Conservation (phyloP, 1,139 yeast genomes). For the Kurtzmaniella quercitrusa region DNA sequence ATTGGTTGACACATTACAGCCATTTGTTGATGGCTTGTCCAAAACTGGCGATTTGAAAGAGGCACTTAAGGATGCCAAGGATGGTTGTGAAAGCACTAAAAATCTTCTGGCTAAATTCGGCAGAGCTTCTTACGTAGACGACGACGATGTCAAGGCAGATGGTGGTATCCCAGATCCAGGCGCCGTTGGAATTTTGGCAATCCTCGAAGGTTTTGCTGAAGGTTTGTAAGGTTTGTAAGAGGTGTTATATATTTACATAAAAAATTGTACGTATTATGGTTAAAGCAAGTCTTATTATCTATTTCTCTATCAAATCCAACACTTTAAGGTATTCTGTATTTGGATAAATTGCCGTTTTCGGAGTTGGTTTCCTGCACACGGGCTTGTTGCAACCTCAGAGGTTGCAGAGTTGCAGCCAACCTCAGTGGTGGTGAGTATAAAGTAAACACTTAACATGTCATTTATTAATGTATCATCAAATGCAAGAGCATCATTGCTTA, state of each 20-base stretch:
- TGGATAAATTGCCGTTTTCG: no score
- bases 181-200: constrained; percentile 74
- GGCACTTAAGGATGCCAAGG: constrained; percentile 66
- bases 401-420: constrained; percentile 5
- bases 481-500: constrained; percentile 5
- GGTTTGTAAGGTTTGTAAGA: constrained; percentile 4
- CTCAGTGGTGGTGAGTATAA: constrained; percentile 4
- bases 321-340: no score
- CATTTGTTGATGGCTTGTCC: constrained; percentile 66
- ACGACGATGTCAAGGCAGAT: constrained; percentile 45
- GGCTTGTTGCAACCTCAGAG: neutral
- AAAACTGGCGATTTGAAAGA: constrained; percentile 45
- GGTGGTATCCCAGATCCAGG: constrained; percentile 93
- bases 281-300: no score
- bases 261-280: no score
- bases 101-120: constrained; percentile 83
- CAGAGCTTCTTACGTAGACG: constrained; percentile 83
- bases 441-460: neutral
- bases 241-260: constrained; percentile 1
- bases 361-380: no score
- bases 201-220: constrained; percentile 52
- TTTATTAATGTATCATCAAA: neutral
- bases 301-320: no score
- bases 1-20: constrained; percentile 80
- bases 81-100: constrained; percentile 75